Percentiles rank a stretch among this genome's conserved stretches.
phyloP scores from a whole-genome alignment of 306 rosid species.

The Pterocarpus santalinus region DNA sequence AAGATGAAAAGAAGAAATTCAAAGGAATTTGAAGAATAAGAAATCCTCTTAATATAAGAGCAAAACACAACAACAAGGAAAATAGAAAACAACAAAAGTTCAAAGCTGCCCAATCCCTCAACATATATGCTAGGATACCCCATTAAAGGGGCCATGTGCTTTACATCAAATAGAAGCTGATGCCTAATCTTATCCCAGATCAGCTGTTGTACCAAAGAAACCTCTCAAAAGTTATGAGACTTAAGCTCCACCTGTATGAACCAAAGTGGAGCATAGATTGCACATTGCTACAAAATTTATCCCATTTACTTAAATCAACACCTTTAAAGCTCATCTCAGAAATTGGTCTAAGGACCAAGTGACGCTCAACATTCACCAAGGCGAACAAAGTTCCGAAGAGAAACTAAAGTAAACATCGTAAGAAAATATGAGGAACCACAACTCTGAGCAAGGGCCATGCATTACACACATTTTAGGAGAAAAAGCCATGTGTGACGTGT shows the following conservation, averaged over 20 bases:
- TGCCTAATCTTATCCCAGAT: slow-evolving; percentile 11
- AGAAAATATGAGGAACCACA: not conserved
- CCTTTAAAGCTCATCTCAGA: not conserved
- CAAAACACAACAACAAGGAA: not conserved
- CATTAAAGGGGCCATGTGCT: slow-evolving; percentile 3
- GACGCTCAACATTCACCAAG: slow-evolving; percentile 17
- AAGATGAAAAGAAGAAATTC: slow-evolving; percentile 19
- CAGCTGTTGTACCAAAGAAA: slow-evolving; percentile 16
- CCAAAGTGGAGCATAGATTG: slow-evolving; percentile 15
- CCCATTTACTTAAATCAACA: slow-evolving; percentile 22
- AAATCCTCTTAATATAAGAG: slow-evolving; percentile 18
- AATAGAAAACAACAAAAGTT: slow-evolving; percentile 9
- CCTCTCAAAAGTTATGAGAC: slow-evolving; percentile 16
- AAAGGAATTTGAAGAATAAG: slow-evolving; percentile 17
- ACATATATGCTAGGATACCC: slow-evolving; percentile 3
- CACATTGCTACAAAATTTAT: slow-evolving; percentile 9
- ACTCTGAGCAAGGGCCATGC: not conserved
- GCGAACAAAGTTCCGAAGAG: slow-evolving; percentile 2
- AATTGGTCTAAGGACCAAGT: not conserved
- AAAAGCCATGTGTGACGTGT: slow-evolving; percentile 3
- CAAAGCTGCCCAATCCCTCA: slow-evolving; percentile 26
- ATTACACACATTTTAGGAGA: not conserved
- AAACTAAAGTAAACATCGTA: slow-evolving; percentile 12
- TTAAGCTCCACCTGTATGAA: slow-evolving; percentile 13
- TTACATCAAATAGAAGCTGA: slow-evolving; percentile 1